These are phyloP conservation scores for Fonsecaea multimorphosa DNA, from an alignment of 2,329 filamentous ascomycete genomes.

Conservation along the genomic window DNA sequence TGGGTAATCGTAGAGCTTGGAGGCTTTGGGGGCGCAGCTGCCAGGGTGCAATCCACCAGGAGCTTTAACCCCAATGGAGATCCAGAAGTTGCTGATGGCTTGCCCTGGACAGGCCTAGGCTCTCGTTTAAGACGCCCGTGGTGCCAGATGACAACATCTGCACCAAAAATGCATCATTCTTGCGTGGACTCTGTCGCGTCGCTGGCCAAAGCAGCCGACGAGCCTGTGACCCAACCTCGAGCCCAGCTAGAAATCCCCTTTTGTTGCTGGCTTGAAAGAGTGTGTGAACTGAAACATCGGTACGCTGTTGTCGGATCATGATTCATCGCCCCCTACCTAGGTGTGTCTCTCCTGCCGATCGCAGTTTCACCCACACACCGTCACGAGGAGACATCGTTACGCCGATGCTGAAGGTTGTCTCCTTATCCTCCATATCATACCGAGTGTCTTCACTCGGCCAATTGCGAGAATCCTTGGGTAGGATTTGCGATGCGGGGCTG, in stretches of 20 bases:
- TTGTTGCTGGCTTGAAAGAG: neutral
- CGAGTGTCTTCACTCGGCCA: conserved; percentile 23
- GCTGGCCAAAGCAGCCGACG: neutral
- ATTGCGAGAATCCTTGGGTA: neutral
- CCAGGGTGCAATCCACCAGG: neutral
- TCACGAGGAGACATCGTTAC: conserved; percentile 24
- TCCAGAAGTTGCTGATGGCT: neutral
- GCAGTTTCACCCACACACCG: conserved; percentile 21
- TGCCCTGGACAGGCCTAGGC: conserved; percentile 1
- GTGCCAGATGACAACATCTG: conserved; percentile 12
- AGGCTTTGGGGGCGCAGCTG: neutral
- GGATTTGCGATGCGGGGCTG: neutral
- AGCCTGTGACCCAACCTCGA: neutral
- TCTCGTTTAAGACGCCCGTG: neutral
- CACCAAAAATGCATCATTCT: conserved; percentile 12
- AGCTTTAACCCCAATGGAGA: neutral
- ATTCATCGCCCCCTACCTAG: neutral
- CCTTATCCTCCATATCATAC: conserved; percentile 20
- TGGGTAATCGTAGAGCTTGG: neutral
- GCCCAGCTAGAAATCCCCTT: neutral
- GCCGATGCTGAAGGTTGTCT: conserved; percentile 23
- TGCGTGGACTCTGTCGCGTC: neutral
- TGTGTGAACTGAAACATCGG: neutral
- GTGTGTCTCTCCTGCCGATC: neutral
- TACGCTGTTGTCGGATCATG: neutral